These are phyloP conservation scores for Beauveria sp. DNA, from an alignment of 2,329 filamentous ascomycete genomes.

Conservation along the genomic window DNA sequence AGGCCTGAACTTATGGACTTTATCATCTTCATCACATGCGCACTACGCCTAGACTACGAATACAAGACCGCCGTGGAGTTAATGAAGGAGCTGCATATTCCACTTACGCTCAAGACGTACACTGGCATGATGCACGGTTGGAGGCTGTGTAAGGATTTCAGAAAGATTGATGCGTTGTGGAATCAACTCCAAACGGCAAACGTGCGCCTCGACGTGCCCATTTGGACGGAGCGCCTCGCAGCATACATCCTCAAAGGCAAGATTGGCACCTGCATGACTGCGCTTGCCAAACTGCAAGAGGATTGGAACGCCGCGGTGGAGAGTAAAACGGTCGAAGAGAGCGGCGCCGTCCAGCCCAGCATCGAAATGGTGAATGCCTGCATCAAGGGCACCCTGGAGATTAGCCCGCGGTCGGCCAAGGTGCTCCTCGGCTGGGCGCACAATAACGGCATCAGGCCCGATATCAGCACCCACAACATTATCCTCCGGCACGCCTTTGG, in stretches of 20 bases:
- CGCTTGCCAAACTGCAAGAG: conserved; percentile 58
- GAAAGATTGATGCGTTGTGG: conserved; percentile 63
- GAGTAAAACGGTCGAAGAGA: conserved; percentile 20
- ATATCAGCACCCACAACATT: conserved; percentile 59
- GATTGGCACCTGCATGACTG: conserved; percentile 49
- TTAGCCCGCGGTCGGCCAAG: conserved; percentile 41
- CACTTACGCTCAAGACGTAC: conserved; percentile 60
- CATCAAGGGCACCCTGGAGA: conserved; percentile 52
- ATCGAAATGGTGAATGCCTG: conserved; percentile 63
- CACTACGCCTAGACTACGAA: conserved; percentile 20
- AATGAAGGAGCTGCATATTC: conserved; percentile 41
- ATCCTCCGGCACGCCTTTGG: conserved; percentile 56
- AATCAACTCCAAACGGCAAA: conserved; percentile 49
- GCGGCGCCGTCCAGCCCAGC: conserved; percentile 46
- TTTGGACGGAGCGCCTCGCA: conserved; percentile 65
- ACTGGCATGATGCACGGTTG: conserved; percentile 67
- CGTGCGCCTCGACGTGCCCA: conserved; percentile 51
- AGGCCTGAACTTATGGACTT: conserved; percentile 31
- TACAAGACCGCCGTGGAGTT: conserved; percentile 31
- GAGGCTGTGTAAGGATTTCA: conserved; percentile 47
- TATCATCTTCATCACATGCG: conserved; percentile 34
- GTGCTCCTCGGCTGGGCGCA: conserved; percentile 53
- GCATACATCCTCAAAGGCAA: conserved; percentile 53
- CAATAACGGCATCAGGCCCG: conserved; percentile 45
- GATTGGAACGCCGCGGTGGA: conserved; percentile 43